Evolutionary conservation across 225 moss, liverwort and hornwort species (phyloP).

Genomic region (Antitrichia curtipendula): DNA sequence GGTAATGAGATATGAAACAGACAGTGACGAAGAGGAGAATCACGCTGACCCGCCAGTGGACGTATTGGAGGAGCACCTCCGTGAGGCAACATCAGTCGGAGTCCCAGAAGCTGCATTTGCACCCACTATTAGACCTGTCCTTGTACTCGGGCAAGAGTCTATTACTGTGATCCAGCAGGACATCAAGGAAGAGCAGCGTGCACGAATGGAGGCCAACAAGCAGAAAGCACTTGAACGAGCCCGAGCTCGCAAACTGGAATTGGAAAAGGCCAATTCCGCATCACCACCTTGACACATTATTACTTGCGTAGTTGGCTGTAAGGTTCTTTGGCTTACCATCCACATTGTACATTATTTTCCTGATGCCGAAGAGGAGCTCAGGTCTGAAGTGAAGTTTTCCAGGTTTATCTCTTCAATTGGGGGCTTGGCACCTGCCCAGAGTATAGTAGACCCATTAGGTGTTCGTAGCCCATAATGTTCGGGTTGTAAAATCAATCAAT

Average conservation of each 20-base stretch:
- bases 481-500: neutral
- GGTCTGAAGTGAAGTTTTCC: neutral
- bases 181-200: constrained; percentile 42
- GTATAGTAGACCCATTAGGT: neutral
- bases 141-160: constrained; percentile 10
- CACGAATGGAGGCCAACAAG: constrained; percentile 51
- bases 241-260: constrained; percentile 27
- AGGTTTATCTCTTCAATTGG: neutral
- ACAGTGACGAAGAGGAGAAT: neutral
- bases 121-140: neutral
- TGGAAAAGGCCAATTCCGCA: constrained; percentile 2
- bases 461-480: neutral
- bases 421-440: neutral
- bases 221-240: constrained; percentile 41
- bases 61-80: constrained; percentile 16
- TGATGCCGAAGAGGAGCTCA: neutral
- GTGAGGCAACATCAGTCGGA: neutral
- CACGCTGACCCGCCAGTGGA: constrained; percentile 20
- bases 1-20: neutral
- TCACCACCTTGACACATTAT: neutral
- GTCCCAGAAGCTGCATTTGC: neutral
- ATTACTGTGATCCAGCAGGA: neutral
- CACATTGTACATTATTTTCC: neutral
- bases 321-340: neutral
- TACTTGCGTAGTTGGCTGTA: neutral